Evolutionary conservation across 2,329 filamentous ascomycete genomes (phyloP), one percentile per base, ranked within the genome.

Genomic region (Didymella pomorum): DNA sequence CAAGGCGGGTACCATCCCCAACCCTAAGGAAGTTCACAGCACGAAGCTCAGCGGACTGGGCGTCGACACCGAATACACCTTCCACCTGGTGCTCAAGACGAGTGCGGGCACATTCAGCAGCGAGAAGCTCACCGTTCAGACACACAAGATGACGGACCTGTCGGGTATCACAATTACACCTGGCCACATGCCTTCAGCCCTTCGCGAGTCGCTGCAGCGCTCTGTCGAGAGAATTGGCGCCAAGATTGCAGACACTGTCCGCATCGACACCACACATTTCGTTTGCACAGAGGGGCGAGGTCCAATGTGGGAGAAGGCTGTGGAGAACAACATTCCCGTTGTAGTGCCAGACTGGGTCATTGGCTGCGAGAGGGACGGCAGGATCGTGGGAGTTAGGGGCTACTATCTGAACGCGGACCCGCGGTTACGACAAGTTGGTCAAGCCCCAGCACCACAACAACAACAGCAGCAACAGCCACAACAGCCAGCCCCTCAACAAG

Each of bases 231-330:
- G 92, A 66, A 96, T 99, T 68, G 95, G 95, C 47, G 95, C 92
- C 61, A 97, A 95, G 82, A 83, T 98, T 64, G 90, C 92, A 56
- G 94, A 97, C 68, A 86, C 86, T 12, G 93, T 98, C 50, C 87
- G 94, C 70, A 98, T 99, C 73, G 95, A 99, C 76, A 99, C 95
- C 0, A 99, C 95, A 16, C 95, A 99, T 79, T 99, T 99, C 76
- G 92, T 99, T 59, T 98, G 94, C 63, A 96, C 92, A 10, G 95
- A 99, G 76, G 93, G 93, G 28, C 84, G 93, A 55, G 95, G 95
- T 29, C 84, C 91, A 49, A 85, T 89, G 12, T 99, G 95, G 95
- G 95, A 99, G 80, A 96, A 95, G 82, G 95, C 95, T 1, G 89
- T 94, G 28, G 94, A 98, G 81, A 96, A 93, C 86, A 99, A 98